Evolutionary conservation across 2,329 filamentous ascomycete species (phyloP).

Genomic region (Aspergillus chevalieri): DNA sequence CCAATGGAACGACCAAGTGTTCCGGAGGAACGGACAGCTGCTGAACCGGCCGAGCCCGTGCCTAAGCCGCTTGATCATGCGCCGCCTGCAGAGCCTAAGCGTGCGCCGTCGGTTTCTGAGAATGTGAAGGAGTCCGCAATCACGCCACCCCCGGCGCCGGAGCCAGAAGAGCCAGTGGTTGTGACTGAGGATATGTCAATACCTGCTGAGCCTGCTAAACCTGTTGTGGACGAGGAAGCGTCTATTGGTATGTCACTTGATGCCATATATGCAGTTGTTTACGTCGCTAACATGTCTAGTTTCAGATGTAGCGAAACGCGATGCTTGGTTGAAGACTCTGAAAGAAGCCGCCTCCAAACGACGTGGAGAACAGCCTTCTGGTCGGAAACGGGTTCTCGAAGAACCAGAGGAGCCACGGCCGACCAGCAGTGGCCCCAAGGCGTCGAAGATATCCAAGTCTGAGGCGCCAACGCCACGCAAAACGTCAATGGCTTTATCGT

Average conservation of each 20-base stretch:
- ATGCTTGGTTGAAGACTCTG: slow-evolving; percentile 14
- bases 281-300: slow-evolving; percentile 4
- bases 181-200: neutral
- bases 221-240: neutral
- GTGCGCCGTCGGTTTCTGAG: neutral
- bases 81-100: neutral
- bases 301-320: slow-evolving; percentile 3
- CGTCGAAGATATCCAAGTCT: slow-evolving; percentile 16
- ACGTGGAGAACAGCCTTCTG: slow-evolving; percentile 13
- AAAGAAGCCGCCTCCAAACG: slow-evolving; percentile 19
- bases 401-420: slow-evolving; percentile 12
- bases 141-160: neutral
- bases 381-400: slow-evolving; percentile 24
- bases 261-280: neutral
- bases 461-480: slow-evolving; percentile 13
- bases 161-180: neutral
- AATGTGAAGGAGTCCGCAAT: neutral
- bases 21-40: neutral
- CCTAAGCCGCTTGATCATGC: neutral
- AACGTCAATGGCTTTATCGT: slow-evolving; percentile 25
- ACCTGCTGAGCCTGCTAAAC: neutral
- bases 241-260: neutral
- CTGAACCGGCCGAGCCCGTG: neutral
- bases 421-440: slow-evolving; percentile 16
- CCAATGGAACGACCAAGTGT: neutral